Evolutionary conservation across 2,329 filamentous ascomycete species (phyloP).

Genomic region (Penicillium psychrosexuale): DNA sequence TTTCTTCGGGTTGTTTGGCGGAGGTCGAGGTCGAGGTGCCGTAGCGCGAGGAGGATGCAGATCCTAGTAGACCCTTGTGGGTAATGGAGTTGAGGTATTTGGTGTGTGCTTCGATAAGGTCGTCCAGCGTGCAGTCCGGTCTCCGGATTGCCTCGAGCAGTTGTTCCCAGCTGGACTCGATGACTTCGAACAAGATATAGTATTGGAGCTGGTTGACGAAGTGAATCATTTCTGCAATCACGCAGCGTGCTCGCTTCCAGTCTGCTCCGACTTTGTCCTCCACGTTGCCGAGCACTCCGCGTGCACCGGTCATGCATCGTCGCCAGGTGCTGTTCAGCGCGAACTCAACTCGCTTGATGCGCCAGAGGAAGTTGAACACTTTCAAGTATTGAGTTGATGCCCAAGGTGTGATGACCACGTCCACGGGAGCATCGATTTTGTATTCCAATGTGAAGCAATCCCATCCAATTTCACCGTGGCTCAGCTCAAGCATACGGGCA

Average conservation of each 20-base stretch:
- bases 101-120: slow-evolving; percentile 87
- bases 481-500: slow-evolving; percentile 96
- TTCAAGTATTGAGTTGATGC: slow-evolving; percentile 95
- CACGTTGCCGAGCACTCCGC: slow-evolving; percentile 79
- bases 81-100: slow-evolving; percentile 92
- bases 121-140: slow-evolving; percentile 87
- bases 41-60: slow-evolving; percentile 41
- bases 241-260: slow-evolving; percentile 87
- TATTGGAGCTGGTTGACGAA: slow-evolving; percentile 97
- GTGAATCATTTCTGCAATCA: slow-evolving; percentile 96
- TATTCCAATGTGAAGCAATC: slow-evolving; percentile 99
- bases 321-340: slow-evolving; percentile 88
- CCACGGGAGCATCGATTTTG: slow-evolving; percentile 93
- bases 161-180: slow-evolving; percentile 92
- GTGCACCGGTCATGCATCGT: slow-evolving; percentile 88
- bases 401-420: slow-evolving; percentile 95
- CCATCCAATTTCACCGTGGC: slow-evolving; percentile 96
- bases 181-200: slow-evolving; percentile 98
- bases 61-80: slow-evolving; percentile 88
- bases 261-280: slow-evolving; percentile 70
- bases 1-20: slow-evolving; percentile 59
- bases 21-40: slow-evolving; percentile 27
- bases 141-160: slow-evolving; percentile 78
- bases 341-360: slow-evolving; percentile 96
- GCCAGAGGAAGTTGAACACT: slow-evolving; percentile 98